Percentiles rank a stretch among this genome's conserved stretches.
Conservation (phyloP, 352 stramenopile genomes). For the Globisporangium acanthophoron region DNA sequence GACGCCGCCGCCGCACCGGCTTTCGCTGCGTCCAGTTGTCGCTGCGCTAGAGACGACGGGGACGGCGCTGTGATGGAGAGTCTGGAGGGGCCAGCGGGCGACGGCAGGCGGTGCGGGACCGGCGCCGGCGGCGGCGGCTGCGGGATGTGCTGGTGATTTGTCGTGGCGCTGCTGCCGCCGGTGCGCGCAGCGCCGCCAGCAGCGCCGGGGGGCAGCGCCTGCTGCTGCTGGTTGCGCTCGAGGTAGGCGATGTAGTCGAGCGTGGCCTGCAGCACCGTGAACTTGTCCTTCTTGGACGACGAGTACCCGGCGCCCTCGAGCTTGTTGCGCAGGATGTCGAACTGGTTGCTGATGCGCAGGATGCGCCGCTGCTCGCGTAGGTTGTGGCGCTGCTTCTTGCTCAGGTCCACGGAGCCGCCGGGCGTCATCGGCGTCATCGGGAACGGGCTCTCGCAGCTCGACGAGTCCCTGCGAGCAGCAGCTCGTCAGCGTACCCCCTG, state of each 20-base stretch:
- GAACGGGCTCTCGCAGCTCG: constrained; percentile 69
- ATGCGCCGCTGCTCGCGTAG: constrained; percentile 77
- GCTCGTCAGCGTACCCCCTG: background rate
- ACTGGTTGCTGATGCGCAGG: constrained; percentile 80
- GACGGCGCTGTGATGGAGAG: constrained; percentile 53
- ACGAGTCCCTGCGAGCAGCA: constrained; percentile 27
- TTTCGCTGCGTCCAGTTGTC: constrained; percentile 16
- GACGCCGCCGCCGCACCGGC: constrained; percentile 10
- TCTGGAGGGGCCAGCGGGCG: constrained; percentile 23
- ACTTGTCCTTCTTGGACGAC: constrained; percentile 84
- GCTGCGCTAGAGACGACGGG: constrained; percentile 8
- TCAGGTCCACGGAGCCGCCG: constrained; percentile 47
- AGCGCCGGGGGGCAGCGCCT: constrained; percentile 11
- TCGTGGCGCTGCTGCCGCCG: constrained; percentile 1
- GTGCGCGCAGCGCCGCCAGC: constrained; percentile 4
- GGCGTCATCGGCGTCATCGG: constrained; percentile 51
- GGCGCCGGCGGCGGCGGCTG: constrained; percentile 15
- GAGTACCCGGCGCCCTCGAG: constrained; percentile 67
- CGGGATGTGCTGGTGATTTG: constrained; percentile 15
- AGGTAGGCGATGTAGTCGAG: constrained; percentile 80
- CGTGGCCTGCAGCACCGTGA: constrained; percentile 76
- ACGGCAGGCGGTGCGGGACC: constrained; percentile 22
- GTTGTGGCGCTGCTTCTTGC: constrained; percentile 85
- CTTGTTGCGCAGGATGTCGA: constrained; percentile 73
- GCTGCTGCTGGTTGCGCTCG: constrained; percentile 44